Conservation (phyloP, 306 rosid genomes). For the Hippophae rhamnoides region DNA sequence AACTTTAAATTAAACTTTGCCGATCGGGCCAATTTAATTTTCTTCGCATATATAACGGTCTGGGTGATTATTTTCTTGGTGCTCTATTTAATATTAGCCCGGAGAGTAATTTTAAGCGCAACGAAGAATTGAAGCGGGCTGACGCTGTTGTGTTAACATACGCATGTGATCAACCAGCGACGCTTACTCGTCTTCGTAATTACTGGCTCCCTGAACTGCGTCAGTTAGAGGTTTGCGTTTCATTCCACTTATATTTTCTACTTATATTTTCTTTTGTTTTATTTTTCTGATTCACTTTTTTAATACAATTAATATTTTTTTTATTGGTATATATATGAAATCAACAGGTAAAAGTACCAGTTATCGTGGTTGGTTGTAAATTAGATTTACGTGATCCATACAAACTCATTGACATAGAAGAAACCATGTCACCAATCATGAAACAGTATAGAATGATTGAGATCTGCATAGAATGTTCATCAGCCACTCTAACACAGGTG, state of each 20-base stretch:
- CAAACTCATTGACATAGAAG: slow-evolving; percentile 26
- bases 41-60: background rate
- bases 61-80: background rate
- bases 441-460: slow-evolving; percentile 38
- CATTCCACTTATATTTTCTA: background rate
- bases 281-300: too few species aligned
- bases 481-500: slow-evolving; percentile 32
- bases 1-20: too few species aligned
- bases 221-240: slow-evolving; percentile 41
- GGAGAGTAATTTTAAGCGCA: slow-evolving; percentile 55
- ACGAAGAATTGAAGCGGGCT: slow-evolving; percentile 71
- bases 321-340: background rate
- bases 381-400: slow-evolving; percentile 38
- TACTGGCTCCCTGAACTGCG: slow-evolving; percentile 71
- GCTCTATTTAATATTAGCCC: slow-evolving; percentile 26
- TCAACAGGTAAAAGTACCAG: slow-evolving; percentile 34
- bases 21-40: too few species aligned
- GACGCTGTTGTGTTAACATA: slow-evolving; percentile 74
- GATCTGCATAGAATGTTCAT: slow-evolving; percentile 49
- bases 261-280: background rate
- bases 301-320: background rate
- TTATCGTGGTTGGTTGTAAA: slow-evolving; percentile 49
- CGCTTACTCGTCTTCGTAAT: slow-evolving; percentile 46
- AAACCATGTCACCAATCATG: slow-evolving; percentile 44
- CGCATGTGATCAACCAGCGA: slow-evolving; percentile 58